A percentile compares a stretch with the other conserved stretches of the same genome.
Conservation (phyloP, 2,329 filamentous ascomycete species). For the Dryadomyces sulphureus region DNA sequence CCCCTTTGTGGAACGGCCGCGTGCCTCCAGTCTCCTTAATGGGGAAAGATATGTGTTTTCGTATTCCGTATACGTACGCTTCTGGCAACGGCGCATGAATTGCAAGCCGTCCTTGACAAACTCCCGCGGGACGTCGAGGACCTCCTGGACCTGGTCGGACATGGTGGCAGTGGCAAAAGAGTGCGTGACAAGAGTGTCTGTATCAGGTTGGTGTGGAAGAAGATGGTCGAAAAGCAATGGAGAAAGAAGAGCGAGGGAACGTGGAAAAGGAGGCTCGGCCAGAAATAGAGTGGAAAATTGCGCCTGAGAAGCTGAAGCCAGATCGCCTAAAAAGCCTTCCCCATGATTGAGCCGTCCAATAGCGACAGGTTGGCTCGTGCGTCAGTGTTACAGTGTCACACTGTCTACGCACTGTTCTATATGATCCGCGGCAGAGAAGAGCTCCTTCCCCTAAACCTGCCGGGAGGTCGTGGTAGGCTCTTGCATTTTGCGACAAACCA, state of each 20-base stretch:
- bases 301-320: constrained; percentile 7
- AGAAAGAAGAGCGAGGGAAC: neutral
- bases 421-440: neutral
- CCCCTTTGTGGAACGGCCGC: neutral
- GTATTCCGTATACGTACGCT: constrained; percentile 29
- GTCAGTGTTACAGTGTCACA: neutral
- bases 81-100: constrained; percentile 48
- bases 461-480: neutral
- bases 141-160: constrained; percentile 55
- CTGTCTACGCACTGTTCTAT: neutral
- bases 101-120: constrained; percentile 48
- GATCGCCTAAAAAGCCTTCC: constrained; percentile 8
- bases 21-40: neutral
- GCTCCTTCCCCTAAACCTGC: constrained; percentile 2
- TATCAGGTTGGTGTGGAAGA: neutral
- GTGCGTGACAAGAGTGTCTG: neutral
- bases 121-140: constrained; percentile 53
- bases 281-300: neutral
- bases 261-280: neutral
- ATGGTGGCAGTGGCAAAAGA: constrained; percentile 21
- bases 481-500: constrained; percentile 1
- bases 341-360: neutral
- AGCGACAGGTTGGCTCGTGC: neutral
- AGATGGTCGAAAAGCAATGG: neutral
- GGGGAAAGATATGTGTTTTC: too few species aligned